Base-by-base conservation (phyloP, 2,329 filamentous ascomycete genomes). In the Talaromyces sp. region DNA sequence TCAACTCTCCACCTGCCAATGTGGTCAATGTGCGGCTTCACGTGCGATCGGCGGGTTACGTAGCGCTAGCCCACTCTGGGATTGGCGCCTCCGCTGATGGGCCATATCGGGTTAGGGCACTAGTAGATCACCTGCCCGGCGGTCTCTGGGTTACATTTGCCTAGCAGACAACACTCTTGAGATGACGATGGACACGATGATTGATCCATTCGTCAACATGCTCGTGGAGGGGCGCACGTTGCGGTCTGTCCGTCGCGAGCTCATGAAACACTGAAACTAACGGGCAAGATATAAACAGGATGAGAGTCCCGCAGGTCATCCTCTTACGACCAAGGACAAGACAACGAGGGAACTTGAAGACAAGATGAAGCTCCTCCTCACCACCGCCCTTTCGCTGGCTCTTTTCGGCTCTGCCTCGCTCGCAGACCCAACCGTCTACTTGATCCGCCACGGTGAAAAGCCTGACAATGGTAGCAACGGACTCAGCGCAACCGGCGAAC, bases 381-480 rank as follows among this genome's bases (percentile, higher is more conserved):
- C 58, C 6, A 21, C 58, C 19, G 49, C 43, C 9, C 27, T 61
- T 6, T 43, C 50, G 3, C 35, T 61, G 13, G 53, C 51, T 31
- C 14, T 63, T 13, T 50, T 60, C 17, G 56, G 38, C 8, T 32
- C 56, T 26, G 31, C 52, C 1, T 56, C 59, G 4, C 41, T 62
- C 3, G 69, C 69, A 14, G 62, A 64, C 10, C 79, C 83, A 1
- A 86, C 80, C 0, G 81, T 87, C 32, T 88, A 86, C 68, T 73
- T 87, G 9, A 87, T 88, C 68, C 82, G 85, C 19, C 85, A 88
- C 64, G 85, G 85, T 61, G 85, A 88, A 70, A 88, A 88, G 71
- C 84, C 85, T 2, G 60, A 67, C 1, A 70, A 77, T 41, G 77
- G 78, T 17, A 74, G 75, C 35, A 72, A 79, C 60, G 84, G 84